A percentile compares a stretch with the other conserved stretches of the same genome.
Evolutionary conservation across 2,329 filamentous ascomycete species (phyloP).

Genomic region (Claviceps lovelessii): DNA sequence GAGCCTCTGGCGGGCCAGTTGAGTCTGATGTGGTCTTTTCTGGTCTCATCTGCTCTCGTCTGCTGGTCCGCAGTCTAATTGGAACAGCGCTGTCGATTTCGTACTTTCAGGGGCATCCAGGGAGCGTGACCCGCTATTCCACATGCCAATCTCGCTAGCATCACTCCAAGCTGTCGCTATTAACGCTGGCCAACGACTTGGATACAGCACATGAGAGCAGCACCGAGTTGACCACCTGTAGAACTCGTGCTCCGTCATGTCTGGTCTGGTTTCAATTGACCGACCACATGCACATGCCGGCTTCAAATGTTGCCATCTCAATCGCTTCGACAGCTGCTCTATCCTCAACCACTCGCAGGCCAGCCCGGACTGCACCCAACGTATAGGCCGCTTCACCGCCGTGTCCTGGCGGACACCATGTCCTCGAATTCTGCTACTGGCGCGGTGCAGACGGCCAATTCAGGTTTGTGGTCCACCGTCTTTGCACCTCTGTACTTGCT

Average conservation of each 20-base stretch:
- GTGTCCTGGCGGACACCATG: slow-evolving; percentile 18
- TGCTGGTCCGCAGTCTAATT: neutral
- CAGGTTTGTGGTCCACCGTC: slow-evolving; percentile 20
- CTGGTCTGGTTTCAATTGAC: neutral
- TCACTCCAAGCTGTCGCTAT: neutral
- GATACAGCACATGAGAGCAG: neutral
- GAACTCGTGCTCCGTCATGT: neutral
- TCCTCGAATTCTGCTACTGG: slow-evolving; percentile 24
- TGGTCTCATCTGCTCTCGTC: too few relatives aligned
- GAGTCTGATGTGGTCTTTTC: too few relatives aligned
- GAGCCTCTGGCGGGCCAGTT: too few relatives aligned
- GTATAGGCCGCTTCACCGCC: slow-evolving; percentile 2
- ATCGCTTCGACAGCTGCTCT: slow-evolving; percentile 5
- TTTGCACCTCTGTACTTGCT: neutral
- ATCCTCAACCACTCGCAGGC: slow-evolving; percentile 6
- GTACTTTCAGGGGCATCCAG: neutral
- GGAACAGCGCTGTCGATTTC: neutral
- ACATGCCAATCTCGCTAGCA: slow-evolving; percentile 1
- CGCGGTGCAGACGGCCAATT: slow-evolving; percentile 21
- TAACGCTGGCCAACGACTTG: neutral
- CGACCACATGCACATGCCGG: too few relatives aligned
- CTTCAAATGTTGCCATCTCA: neutral
- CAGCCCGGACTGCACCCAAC: slow-evolving; percentile 6
- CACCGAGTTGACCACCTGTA: neutral
- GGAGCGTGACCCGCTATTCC: slow-evolving; percentile 1